Conservation (phyloP, 345 rosid genomes). For the Lumnitzera racemosa region DNA sequence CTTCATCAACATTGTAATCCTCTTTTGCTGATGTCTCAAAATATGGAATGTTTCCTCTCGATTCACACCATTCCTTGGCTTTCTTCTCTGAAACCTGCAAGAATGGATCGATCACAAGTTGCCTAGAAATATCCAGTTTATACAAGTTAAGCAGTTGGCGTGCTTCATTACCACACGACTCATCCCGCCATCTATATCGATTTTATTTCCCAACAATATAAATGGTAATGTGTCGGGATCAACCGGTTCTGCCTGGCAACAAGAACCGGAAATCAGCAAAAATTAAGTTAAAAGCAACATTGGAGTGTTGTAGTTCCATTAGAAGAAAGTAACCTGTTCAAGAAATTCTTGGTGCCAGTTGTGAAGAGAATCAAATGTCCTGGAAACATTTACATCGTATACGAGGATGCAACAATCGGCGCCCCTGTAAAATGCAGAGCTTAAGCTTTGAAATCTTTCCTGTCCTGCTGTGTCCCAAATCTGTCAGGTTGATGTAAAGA, state of each 20-base stretch:
- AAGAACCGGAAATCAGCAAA: not conserved
- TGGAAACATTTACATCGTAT: slow-evolving; percentile 56
- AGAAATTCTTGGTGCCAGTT: slow-evolving; percentile 72
- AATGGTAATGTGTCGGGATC: slow-evolving; percentile 59
- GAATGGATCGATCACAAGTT: not conserved
- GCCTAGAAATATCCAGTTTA: not conserved
- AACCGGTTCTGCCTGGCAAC: slow-evolving; percentile 55
- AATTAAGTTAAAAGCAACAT: not conserved
- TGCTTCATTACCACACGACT: slow-evolving; percentile 48
- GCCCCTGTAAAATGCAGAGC: slow-evolving; percentile 82
- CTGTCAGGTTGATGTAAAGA: slow-evolving; percentile 19
- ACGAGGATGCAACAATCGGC: slow-evolving; percentile 85
- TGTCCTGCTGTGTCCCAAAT: slow-evolving; percentile 99
- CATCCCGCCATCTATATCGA: slow-evolving; percentile 66
- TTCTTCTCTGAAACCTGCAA: slow-evolving; percentile 60
- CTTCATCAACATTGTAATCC: slow-evolving; percentile 62
- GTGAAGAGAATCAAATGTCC: slow-evolving; percentile 54
- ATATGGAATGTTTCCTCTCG: slow-evolving; percentile 56
- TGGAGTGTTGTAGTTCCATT: too few species aligned
- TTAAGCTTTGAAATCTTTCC: slow-evolving; percentile 85
- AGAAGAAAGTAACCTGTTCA: slow-evolving; percentile 45
- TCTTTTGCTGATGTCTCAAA: slow-evolving; percentile 86
- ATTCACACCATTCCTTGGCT: slow-evolving; percentile 73
- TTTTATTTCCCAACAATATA: slow-evolving; percentile 69
- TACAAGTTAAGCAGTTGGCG: not conserved